Evolutionary conservation across 345 rosid species (phyloP), one percentile per base, ranked within the genome.

Genomic region (Acer negundo): DNA sequence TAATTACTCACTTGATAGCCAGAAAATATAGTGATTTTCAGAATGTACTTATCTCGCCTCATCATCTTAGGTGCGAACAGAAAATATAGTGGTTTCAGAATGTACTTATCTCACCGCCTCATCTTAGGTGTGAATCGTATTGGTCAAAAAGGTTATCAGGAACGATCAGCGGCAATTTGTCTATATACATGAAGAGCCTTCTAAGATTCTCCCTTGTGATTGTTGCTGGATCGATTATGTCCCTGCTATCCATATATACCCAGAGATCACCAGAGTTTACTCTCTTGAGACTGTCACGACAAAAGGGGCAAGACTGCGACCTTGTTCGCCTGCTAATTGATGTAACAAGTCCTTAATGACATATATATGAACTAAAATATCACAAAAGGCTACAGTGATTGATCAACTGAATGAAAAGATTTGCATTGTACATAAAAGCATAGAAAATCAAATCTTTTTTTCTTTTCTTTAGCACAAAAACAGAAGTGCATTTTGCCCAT

Each of bases 241-340:
- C 93, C 69, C 75, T 81, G 80, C 80, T 82, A 82, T 87, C 86
- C 9, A 86, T 85, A 51, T 71, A 87, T 24, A 89, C 79, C 95
- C 95, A 91, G 26, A 91, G 92, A 63, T 91, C 95, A 17, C 89
- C 85, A 0, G 95, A 89, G 78, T 89, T 81, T 35, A 89, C 93
- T 84, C 95, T 86, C 82, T 86, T 89, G 13, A 91, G 86, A 82
- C 85, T 83, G 78, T 88, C 90, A 0, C 93, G 88, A 46, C 95
- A 91, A 72, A 91, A 91, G 26, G 95, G 95, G 76, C 95, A 91
- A 0, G 95, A 91, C 77, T 83, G 86, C 0, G 95, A 89, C 55
- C 89, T 79, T 42, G 77, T 12, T 19, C 95, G 80, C 95, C 93
- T 91, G 87, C 75, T 65, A 49, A 68, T 53, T 46, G 51, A 70